Conservation (phyloP, 129 eudicot species). For the Lactuca sativa region DNA sequence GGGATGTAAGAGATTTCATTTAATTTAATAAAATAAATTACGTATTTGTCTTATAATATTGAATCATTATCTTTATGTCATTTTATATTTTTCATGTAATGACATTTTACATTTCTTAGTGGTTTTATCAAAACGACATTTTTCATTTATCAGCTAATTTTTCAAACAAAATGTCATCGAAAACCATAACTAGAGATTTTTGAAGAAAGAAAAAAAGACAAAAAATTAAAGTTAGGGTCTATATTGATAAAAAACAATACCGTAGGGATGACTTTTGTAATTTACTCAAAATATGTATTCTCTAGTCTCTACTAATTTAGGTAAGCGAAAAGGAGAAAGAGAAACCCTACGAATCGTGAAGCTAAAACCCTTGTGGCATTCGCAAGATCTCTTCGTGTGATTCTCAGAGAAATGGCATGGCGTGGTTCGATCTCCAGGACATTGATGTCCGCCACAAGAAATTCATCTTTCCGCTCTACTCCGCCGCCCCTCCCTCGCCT, state of each 20-base stretch:
- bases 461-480: conserved; percentile 61
- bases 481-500: conserved; percentile 54
- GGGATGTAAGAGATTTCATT: no score
- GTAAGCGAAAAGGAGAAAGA: background rate
- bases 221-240: background rate
- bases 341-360: conserved; percentile 20
- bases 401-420: conserved; percentile 64
- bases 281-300: background rate
- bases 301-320: no score
- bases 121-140: no score
- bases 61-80: no score
- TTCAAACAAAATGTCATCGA: no score
- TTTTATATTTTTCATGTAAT: no score
- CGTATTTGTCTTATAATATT: no score
- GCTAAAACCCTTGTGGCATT: conserved; percentile 27
- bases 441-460: conserved; percentile 67
- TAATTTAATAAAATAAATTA: no score
- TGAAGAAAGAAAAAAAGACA: no score
- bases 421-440: conserved; percentile 78
- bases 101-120: no score
- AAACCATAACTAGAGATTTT: no score
- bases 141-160: no score
- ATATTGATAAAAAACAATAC: background rate
- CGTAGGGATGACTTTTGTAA: background rate
- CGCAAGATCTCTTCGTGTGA: conserved; percentile 1